Evolutionary conservation across 768 basidiomycete genomes (phyloP).

Genomic region (Amanita subjunquillea): DNA sequence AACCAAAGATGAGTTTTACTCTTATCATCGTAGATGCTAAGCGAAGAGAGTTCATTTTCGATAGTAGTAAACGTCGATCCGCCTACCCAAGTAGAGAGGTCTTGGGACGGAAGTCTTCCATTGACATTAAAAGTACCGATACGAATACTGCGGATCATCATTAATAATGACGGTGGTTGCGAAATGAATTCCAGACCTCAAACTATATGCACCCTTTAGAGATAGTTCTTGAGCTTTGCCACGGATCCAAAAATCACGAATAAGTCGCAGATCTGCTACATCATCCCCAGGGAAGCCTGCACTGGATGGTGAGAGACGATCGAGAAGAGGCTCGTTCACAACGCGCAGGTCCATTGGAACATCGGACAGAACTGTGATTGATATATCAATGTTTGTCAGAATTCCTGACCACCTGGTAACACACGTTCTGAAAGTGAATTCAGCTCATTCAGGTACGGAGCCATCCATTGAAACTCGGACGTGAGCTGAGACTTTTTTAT

Average conservation of each 20-base stretch:
- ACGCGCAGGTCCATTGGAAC: conserved; percentile 48
- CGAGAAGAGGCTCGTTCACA: conserved; percentile 33
- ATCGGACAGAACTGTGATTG: conserved; percentile 23
- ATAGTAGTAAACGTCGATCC: conserved; percentile 10
- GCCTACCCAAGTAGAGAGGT: conserved; percentile 58
- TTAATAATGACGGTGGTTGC: background rate
- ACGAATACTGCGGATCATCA: conserved; percentile 37
- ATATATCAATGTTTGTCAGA: background rate
- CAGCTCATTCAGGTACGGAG: conserved; percentile 4
- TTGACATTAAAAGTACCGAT: conserved; percentile 83
- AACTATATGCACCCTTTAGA: conserved; percentile 17
- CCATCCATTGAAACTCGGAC: conserved; percentile 1
- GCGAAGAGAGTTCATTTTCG: background rate
- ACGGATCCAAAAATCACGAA: conserved; percentile 60
- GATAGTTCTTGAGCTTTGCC: conserved; percentile 27
- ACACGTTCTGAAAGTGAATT: conserved; percentile 2
- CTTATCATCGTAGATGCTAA: conserved; percentile 1
- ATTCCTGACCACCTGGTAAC: background rate
- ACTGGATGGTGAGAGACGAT: conserved; percentile 45
- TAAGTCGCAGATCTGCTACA: conserved; percentile 38
- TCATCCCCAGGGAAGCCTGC: conserved; percentile 62
- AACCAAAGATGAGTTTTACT: background rate
- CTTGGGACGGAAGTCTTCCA: conserved; percentile 63
- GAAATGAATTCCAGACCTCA: conserved; percentile 17
- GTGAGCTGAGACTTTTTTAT: conserved; percentile 2